Conservation (phyloP, 805 yeast species). For the Vanderwaltozyma verrucispora region DNA sequence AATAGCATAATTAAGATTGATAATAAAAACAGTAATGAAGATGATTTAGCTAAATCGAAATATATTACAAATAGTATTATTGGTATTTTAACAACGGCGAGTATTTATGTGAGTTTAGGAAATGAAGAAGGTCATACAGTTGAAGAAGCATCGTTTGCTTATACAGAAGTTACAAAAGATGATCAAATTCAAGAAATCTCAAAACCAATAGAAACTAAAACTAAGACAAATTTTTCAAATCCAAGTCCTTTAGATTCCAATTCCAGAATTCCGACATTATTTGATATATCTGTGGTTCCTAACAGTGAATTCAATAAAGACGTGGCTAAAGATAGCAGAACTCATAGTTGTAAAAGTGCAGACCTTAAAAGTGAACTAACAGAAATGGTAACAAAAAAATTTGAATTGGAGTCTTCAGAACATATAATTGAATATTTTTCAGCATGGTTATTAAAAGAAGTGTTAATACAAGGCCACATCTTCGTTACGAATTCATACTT, state of each 20-base stretch:
- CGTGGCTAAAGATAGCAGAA: neutral
- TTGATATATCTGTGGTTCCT: conserved; percentile 14
- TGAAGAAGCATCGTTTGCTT: conserved; percentile 8
- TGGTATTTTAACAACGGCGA: conserved; percentile 46
- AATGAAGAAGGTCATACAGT: conserved; percentile 4
- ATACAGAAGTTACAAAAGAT: conserved; percentile 7
- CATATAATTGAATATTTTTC: conserved; percentile 50
- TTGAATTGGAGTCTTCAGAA: conserved; percentile 44
- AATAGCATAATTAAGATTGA: neutral
- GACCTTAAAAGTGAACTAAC: neutral
- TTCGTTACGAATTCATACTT: conserved; percentile 57
- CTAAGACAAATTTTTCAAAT: too few relatives aligned
- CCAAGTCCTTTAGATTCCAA: too few relatives aligned
- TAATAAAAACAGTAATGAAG: conserved; percentile 6
- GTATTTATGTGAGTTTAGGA: conserved; percentile 36
- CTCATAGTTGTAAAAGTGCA: too few relatives aligned
- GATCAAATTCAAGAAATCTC: conserved; percentile 1
- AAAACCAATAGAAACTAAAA: too few relatives aligned
- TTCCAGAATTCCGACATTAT: conserved; percentile 12
- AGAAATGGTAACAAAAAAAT: conserved; percentile 8
- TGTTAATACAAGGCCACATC: conserved; percentile 76
- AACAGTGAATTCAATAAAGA: neutral
- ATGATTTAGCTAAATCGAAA: conserved; percentile 29
- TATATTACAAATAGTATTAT: conserved; percentile 44
- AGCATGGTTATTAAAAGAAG: conserved; percentile 76